Evolutionary conservation across 139 green algal genomes (phyloP), one percentile per base, ranked within the genome.

Genomic region (Coelastrella sp.): DNA sequence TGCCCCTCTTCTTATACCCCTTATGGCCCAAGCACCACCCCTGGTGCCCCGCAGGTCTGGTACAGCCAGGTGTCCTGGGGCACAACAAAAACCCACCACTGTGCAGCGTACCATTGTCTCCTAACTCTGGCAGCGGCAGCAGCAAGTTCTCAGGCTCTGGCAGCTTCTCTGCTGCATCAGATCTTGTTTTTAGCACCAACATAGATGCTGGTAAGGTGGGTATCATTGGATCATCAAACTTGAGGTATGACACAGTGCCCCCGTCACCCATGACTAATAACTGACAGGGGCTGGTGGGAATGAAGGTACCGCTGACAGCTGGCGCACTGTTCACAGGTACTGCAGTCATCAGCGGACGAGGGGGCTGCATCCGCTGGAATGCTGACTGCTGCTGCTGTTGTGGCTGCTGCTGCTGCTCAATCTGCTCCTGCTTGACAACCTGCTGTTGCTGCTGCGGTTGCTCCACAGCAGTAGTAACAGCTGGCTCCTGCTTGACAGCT

Each of bases 21-120:
- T 93, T 94, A 64, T 90, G 92, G 5, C 93, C 93, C 7, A 92
- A 89, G 87, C 93, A 95, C 88, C 94, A 95, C 61, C 93, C 93
- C 75, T 93, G 93, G 66, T 95, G 95, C 32, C 93, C 93, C 0
- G 92, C 90, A 4, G 87, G 80, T 68, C 96, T 94, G 57, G 90
- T 93, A 93, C 95, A 96, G 88, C 93, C 93, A 11, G 83, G 58
- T 7, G 89, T 95, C 82, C 95, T 91, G 0, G 83, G 65, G 86
- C 95, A 96, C 57, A 92, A 23, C 73, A 92, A 73, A 6, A 80
- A 59, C 10, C 89, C 82, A 13, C 82, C 89, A 22, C 17, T 16
- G 61, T 92, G 89, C 89, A 86, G 11, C 20, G 81, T 66, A 0
- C 73, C 59, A 19, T 23, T 77, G 85, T 54, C 85, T 22, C 73